Conservation (phyloP, 768 basidiomycete species). For the Inosperma sp. region DNA sequence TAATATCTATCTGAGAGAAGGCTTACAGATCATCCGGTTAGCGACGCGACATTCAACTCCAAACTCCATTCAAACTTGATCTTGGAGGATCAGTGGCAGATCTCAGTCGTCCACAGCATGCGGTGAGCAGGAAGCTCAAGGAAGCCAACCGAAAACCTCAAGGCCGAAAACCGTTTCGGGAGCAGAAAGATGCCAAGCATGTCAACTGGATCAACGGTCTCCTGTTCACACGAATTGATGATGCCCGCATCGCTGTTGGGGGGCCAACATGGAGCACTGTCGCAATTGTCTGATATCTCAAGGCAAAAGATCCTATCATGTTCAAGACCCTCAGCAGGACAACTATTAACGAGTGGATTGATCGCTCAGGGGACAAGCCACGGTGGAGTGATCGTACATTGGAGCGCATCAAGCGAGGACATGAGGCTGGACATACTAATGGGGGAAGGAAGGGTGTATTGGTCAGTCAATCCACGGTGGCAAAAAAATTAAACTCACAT, state of each 20-base stretch:
- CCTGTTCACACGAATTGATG: slow-evolving; percentile 3
- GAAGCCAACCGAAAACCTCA: not conserved
- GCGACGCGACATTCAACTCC: not conserved
- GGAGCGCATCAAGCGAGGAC: not conserved
- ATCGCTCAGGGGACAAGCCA: not conserved
- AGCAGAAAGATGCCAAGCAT: not conserved
- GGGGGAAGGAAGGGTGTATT: slow-evolving; percentile 11
- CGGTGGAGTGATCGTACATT: not conserved
- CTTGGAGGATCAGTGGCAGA: slow-evolving; percentile 8
- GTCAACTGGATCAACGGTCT: slow-evolving; percentile 5
- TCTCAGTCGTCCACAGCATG: not conserved
- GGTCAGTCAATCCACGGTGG: not conserved
- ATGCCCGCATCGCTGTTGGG: not conserved
- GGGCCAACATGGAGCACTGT: slow-evolving; percentile 1
- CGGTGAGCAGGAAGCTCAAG: not conserved
- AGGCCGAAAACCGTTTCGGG: not conserved
- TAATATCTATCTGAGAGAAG: not conserved
- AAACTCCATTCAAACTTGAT: not conserved
- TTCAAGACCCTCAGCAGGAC: slow-evolving; percentile 4
- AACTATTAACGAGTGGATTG: slow-evolving; percentile 12
- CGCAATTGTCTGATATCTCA: not conserved
- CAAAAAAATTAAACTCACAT: not conserved
- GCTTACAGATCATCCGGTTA: not conserved
- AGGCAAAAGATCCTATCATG: slow-evolving; percentile 1
- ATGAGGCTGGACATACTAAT: slow-evolving; percentile 10